phyloP scores from a whole-genome alignment of 768 basidiomycete species.

The Pleurotus eryngii region DNA sequence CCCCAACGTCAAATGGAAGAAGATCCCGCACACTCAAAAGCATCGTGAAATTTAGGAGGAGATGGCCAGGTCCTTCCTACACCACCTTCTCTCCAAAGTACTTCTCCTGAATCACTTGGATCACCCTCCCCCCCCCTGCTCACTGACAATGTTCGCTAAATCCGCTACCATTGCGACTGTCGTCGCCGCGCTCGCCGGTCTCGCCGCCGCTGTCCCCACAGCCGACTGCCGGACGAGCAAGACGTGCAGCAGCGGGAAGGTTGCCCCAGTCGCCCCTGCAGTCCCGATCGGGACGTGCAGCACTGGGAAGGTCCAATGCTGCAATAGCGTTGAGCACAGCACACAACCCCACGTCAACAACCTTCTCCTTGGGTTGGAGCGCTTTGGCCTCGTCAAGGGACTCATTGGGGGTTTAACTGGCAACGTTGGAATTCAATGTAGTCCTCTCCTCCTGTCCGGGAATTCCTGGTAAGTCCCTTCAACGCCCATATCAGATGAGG shows the following conservation, averaged over 20 bases:
- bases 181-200: slow-evolving; percentile 4
- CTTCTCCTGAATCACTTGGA: background rate
- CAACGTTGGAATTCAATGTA: slow-evolving; percentile 3
- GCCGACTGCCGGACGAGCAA: background rate
- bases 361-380: slow-evolving; percentile 5
- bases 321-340: slow-evolving; percentile 4
- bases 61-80: background rate
- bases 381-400: background rate
- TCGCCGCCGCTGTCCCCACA: slow-evolving; percentile 4
- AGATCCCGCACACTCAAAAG: background rate
- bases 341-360: slow-evolving; percentile 5
- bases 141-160: slow-evolving; percentile 7
- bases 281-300: background rate
- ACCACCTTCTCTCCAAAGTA: slow-evolving; percentile 5
- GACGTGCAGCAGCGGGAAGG: too few relatives aligned
- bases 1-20: slow-evolving; percentile 5
- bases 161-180: background rate
- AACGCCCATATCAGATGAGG: background rate
- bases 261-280: too few relatives aligned
- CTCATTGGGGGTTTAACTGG: background rate
- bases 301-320: slow-evolving; percentile 5
- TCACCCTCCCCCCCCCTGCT: background rate
- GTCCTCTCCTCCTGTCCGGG: background rate
- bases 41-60: background rate
- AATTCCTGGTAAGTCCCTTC: background rate